phyloP scores from a whole-genome alignment of 371 early-diverging fungal species.

The Sanchytrium tribonematis region DNA sequence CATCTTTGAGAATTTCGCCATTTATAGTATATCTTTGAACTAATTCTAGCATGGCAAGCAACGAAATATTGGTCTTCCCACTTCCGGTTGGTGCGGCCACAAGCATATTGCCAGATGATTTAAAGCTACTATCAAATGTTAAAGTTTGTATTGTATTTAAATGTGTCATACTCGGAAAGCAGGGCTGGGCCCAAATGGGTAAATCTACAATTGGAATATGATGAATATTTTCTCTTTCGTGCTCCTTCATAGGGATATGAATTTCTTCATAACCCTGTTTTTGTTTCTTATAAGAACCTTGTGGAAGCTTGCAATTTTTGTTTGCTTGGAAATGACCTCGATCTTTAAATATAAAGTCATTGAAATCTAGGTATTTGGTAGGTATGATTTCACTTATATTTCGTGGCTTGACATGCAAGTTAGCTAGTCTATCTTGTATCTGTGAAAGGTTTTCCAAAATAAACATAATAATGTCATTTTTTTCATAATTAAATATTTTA shows the following conservation, averaged over 20 bases:
- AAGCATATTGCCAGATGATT: constrained; percentile 63
- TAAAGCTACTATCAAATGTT: constrained; percentile 8
- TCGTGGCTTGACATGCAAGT: background rate
- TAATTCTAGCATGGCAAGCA: constrained; percentile 70
- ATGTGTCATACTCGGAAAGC: constrained; percentile 34
- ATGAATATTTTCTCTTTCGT: constrained; percentile 26
- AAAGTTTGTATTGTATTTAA: constrained; percentile 68
- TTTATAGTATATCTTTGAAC: constrained; percentile 40
- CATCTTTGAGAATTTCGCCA: constrained; percentile 43
- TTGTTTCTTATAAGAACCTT: constrained; percentile 65
- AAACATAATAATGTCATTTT: background rate
- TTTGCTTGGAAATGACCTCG: constrained; percentile 88
- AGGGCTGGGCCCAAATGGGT: constrained; percentile 62
- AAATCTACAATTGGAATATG: constrained; percentile 31
- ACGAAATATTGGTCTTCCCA: constrained; percentile 96
- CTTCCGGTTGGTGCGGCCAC: constrained; percentile 98
- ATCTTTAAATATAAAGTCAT: constrained; percentile 51
- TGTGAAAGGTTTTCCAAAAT: background rate
- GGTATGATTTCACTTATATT: background rate
- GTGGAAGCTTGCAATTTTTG: constrained; percentile 69
- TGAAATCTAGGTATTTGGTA: constrained; percentile 25
- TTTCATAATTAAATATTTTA: background rate
- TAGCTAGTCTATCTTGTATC: background rate
- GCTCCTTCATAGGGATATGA: constrained; percentile 72
- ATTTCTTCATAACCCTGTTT: constrained; percentile 88